Conservation (phyloP, 1,139 yeast species). For the Hanseniaspora sp. region DNA sequence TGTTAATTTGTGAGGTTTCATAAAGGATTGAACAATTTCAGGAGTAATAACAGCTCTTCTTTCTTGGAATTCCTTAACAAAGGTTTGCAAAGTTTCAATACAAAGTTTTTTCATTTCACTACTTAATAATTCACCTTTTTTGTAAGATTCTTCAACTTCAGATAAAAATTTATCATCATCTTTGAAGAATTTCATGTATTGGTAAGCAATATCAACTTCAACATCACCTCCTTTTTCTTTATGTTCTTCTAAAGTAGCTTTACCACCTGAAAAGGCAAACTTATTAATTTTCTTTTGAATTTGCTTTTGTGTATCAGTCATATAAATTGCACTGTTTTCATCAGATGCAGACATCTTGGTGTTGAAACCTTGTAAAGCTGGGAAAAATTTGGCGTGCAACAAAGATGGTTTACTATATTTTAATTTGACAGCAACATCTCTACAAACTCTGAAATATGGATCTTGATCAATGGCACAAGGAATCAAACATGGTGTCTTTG, state of each 20-base stretch:
- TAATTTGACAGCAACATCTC: conserved; percentile 93
- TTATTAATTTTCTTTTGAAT: conserved; percentile 91
- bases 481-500: conserved; percentile 86
- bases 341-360: conserved; percentile 97
- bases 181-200: conserved; percentile 77
- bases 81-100: conserved; percentile 65
- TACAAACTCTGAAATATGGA: conserved; percentile 93
- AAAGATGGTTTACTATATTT: conserved; percentile 84
- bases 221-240: conserved; percentile 84
- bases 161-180: conserved; percentile 76
- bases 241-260: conserved; percentile 79
- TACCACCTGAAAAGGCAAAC: conserved; percentile 94
- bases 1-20: conserved; percentile 73
- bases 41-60: conserved; percentile 60
- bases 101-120: conserved; percentile 91
- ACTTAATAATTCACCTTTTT: conserved; percentile 69
- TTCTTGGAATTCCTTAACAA: conserved; percentile 71
- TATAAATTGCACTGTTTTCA: conserved; percentile 70
- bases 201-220: conserved; percentile 91
- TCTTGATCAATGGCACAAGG: conserved; percentile 99
- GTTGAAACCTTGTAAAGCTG: conserved; percentile 92
- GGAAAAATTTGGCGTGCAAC: conserved; percentile 92
- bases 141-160: conserved; percentile 53
- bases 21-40: conserved; percentile 55
- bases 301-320: conserved; percentile 89